Conservation (phyloP, 371 early-diverging fungal genomes). For the Choanephora cucurbitarum region DNA sequence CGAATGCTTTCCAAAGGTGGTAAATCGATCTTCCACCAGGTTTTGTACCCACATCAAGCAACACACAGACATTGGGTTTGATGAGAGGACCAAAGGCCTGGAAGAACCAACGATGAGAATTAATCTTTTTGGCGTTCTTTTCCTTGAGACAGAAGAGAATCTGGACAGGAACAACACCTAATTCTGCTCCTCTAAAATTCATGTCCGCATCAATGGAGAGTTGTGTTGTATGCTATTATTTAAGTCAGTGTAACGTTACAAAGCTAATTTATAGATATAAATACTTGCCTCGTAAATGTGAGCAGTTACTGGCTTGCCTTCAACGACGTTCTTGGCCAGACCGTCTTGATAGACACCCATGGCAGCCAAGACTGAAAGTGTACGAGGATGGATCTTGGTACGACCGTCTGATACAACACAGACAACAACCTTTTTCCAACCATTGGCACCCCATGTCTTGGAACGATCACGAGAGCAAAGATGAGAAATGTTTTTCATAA, state of each 20-base stretch:
- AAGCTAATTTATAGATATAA: conserved; percentile 2
- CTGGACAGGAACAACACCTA: conserved; percentile 77
- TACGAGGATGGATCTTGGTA: conserved; percentile 64
- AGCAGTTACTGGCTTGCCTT: conserved; percentile 66
- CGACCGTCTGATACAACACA: conserved; percentile 71
- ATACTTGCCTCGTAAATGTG: conserved; percentile 74
- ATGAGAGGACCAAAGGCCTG: conserved; percentile 81
- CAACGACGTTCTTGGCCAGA: conserved; percentile 70
- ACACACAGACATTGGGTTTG: conserved; percentile 74
- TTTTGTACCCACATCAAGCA: conserved; percentile 85
- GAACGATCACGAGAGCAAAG: conserved; percentile 61
- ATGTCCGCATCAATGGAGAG: conserved; percentile 64
- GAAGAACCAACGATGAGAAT: conserved; percentile 91
- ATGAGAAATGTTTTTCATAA: conserved; percentile 74
- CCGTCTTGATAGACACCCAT: conserved; percentile 86
- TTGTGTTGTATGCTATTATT: conserved; percentile 71
- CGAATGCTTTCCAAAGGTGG: conserved; percentile 79
- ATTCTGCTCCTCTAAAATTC: conserved; percentile 62
- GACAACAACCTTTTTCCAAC: conserved; percentile 79
- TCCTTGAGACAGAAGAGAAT: conserved; percentile 81
- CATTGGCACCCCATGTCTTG: conserved; percentile 62
- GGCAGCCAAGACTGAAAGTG: conserved; percentile 71
- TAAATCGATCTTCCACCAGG: conserved; percentile 64
- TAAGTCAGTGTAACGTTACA: conserved; percentile 18
- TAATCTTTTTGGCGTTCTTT: conserved; percentile 74